Percentiles rank a stretch among this genome's conserved stretches.
Conservation (phyloP, 352 stramenopile species). For the Phytophthora megakarya region DNA sequence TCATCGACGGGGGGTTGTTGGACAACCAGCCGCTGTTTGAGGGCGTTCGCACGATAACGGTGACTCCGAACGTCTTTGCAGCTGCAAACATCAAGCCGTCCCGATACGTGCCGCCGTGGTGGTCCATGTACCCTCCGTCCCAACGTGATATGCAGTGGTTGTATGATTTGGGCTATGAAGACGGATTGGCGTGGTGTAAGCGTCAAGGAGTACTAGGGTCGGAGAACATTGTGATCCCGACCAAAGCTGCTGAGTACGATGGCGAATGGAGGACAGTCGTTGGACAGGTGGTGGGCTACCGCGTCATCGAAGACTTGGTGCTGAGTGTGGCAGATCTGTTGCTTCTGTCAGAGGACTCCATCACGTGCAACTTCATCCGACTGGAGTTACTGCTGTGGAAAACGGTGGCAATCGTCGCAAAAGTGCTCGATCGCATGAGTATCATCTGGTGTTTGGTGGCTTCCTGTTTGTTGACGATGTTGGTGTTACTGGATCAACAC, state of each 20-base stretch:
- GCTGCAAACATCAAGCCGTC: constrained; percentile 65
- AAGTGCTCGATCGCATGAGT: constrained; percentile 20
- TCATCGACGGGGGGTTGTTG: constrained; percentile 63
- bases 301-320: constrained; percentile 29
- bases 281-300: constrained; percentile 35
- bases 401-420: constrained; percentile 15
- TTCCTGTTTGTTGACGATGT: constrained; percentile 1
- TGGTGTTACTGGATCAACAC: constrained; percentile 24
- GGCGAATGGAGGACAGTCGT: constrained; percentile 36
- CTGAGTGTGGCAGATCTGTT: constrained; percentile 15
- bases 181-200: constrained; percentile 43
- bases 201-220: constrained; percentile 17
- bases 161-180: constrained; percentile 55
- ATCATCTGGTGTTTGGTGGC: constrained; percentile 25
- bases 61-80: constrained; percentile 41
- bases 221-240: constrained; percentile 35
- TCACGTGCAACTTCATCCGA: constrained; percentile 20
- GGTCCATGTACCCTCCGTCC: constrained; percentile 61
- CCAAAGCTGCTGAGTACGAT: constrained; percentile 30
- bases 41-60: constrained; percentile 35
- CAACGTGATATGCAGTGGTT: constrained; percentile 60
- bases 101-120: constrained; percentile 64
- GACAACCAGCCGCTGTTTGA: constrained; percentile 59
- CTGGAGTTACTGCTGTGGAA: constrained; percentile 33
- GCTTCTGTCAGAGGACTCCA: constrained; percentile 23